A percentile compares a stretch with the other conserved stretches of the same genome.
These are phyloP conservation scores for Afroboletus lepidellus DNA, from an alignment of 1,284 basidiomycete species.

Conservation along the genomic window DNA sequence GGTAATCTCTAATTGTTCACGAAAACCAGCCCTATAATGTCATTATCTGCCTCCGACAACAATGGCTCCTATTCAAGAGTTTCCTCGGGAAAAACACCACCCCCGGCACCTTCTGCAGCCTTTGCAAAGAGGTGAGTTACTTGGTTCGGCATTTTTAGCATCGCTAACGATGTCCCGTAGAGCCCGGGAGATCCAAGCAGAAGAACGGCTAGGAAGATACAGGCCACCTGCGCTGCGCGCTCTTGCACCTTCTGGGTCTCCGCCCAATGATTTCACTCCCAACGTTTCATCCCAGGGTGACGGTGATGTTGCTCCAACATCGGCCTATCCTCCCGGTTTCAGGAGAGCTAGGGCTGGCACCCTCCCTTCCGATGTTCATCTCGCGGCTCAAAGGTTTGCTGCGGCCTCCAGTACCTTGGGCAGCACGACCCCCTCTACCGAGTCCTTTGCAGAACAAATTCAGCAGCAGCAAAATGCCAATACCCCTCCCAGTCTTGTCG, in stretches of 20 bases:
- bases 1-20: conserved; percentile 81
- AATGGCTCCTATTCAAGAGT: conserved; percentile 73
- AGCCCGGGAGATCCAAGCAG: conserved; percentile 78
- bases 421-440: conserved; percentile 56
- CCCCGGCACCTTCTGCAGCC: conserved; percentile 85
- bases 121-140: conserved; percentile 74
- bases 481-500: conserved; percentile 43
- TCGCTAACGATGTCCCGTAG: conserved; percentile 40
- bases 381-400: conserved; percentile 79
- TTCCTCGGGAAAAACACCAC: conserved; percentile 82
- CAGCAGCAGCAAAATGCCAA: conserved; percentile 47
- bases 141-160: conserved; percentile 13
- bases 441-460: conserved; percentile 61
- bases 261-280: conserved; percentile 62
- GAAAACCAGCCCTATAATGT: conserved; percentile 74
- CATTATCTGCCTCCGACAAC: conserved; percentile 80
- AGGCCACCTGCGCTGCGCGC: conserved; percentile 78
- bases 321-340: conserved; percentile 75
- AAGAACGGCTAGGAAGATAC: conserved; percentile 70
- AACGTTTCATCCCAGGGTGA: conserved; percentile 58
- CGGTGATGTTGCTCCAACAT: conserved; percentile 56
- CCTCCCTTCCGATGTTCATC: conserved; percentile 84
- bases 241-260: conserved; percentile 65
- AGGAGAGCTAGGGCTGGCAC: conserved; percentile 86
- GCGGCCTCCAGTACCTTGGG: conserved; percentile 60